These are phyloP conservation scores for Thraustochytrium striatum DNA, from an alignment of 352 stramenopile genomes.

Conservation along the genomic window DNA sequence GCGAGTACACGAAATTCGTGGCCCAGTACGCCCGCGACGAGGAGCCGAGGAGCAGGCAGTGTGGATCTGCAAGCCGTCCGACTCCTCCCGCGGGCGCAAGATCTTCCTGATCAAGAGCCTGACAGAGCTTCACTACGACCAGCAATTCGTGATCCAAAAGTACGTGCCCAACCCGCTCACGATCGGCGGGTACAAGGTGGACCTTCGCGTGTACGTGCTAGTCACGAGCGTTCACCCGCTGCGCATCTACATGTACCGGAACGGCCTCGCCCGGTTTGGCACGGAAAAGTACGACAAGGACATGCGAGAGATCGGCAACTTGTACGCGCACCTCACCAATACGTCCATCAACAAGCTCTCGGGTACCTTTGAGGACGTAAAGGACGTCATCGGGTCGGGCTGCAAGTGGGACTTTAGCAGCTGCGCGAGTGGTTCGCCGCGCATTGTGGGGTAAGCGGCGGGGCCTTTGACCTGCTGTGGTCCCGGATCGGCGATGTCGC, in stretches of 20 bases:
- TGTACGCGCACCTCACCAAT: conserved; percentile 40
- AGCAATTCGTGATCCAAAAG: conserved; percentile 31
- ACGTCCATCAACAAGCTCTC: conserved; percentile 44
- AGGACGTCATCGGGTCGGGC: conserved; percentile 46
- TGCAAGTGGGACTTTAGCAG: conserved; percentile 71
- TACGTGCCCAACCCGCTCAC: conserved; percentile 43
- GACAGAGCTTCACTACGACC: not conserved
- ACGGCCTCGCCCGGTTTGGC: conserved; percentile 33
- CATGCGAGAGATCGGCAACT: conserved; percentile 44
- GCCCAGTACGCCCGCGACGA: conserved; percentile 13
- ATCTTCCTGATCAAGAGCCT: conserved; percentile 43
- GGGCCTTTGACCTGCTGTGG: conserved; percentile 52
- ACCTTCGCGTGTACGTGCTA: conserved; percentile 35
- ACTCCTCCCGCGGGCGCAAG: conserved; percentile 13
- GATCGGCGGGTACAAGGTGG: conserved; percentile 45
- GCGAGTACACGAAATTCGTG: conserved; percentile 1
- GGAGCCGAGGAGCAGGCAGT: conserved; percentile 51
- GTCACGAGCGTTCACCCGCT: conserved; percentile 26
- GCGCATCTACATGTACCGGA: conserved; percentile 40
- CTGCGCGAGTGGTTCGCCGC: conserved; percentile 50
- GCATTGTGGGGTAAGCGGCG: not conserved
- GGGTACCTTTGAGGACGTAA: conserved; percentile 47
- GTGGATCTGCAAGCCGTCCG: conserved; percentile 44
- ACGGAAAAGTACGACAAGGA: conserved; percentile 47
- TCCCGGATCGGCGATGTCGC: conserved; percentile 71